These are phyloP conservation scores for Rhodotorula paludigena DNA, from an alignment of 768 basidiomycete genomes.

Conservation along the genomic window DNA sequence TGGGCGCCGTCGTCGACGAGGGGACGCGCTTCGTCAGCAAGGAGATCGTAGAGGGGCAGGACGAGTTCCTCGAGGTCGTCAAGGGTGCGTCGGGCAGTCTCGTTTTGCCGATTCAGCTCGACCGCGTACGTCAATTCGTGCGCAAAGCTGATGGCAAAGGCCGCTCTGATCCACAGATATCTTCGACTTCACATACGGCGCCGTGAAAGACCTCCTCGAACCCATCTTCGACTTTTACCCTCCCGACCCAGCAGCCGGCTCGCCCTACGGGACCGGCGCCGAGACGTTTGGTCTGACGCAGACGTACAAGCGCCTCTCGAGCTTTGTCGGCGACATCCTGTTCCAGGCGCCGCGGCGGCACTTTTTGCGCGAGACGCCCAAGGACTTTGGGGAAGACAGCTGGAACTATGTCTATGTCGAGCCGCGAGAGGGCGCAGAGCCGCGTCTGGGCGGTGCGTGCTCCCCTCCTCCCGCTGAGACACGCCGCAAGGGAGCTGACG, in stretches of 20 bases:
- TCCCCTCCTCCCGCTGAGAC: too few relatives aligned
- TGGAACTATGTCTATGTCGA: slow-evolving; percentile 31
- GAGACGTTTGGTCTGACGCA: slow-evolving; percentile 52
- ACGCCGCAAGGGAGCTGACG: too few relatives aligned
- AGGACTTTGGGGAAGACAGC: slow-evolving; percentile 37
- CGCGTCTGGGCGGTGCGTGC: slow-evolving; percentile 25
- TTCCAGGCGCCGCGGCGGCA: slow-evolving; percentile 37
- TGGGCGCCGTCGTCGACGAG: slow-evolving; percentile 32
- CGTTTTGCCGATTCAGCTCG: too few relatives aligned
- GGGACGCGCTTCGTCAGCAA: slow-evolving; percentile 27
- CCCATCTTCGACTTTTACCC: slow-evolving; percentile 49
- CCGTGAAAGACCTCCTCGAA: slow-evolving; percentile 27
- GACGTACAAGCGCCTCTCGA: slow-evolving; percentile 50
- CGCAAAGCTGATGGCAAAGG: too few relatives aligned
- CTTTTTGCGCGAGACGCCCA: slow-evolving; percentile 36
- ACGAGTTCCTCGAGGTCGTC: slow-evolving; percentile 23
- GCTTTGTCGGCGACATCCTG: slow-evolving; percentile 47
- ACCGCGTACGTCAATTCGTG: too few relatives aligned
- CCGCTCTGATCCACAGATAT: slow-evolving; percentile 18
- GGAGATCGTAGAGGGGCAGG: not conserved
- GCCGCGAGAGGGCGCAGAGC: slow-evolving; percentile 3
- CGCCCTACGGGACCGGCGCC: slow-evolving; percentile 54
- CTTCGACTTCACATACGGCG: slow-evolving; percentile 36
- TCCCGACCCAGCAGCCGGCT: slow-evolving; percentile 50
- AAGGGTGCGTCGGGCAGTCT: slow-evolving; percentile 1